phyloP scores from a whole-genome alignment of 176 grass and related monocot genomes.

The Elaeis guineensis region DNA sequence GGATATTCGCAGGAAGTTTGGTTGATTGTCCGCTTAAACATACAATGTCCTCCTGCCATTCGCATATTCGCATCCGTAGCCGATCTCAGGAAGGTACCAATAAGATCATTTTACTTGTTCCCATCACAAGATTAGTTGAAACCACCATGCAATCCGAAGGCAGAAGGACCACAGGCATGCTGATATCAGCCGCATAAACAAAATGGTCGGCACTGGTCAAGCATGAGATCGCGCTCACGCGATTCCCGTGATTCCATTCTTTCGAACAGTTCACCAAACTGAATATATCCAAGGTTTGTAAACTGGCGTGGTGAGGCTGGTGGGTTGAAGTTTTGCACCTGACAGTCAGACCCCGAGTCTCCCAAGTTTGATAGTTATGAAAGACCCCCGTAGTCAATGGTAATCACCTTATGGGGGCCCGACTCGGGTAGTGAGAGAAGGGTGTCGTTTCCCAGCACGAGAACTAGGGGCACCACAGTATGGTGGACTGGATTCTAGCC shows the following conservation, averaged over 20 bases:
- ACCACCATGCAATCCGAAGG: constrained; percentile 22
- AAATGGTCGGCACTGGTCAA: constrained; percentile 7
- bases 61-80: constrained; percentile 13
- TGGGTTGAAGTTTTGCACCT: constrained; percentile 23
- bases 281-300: neutral
- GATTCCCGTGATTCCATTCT: neutral
- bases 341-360: constrained; percentile 12
- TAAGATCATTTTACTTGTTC: constrained; percentile 1
- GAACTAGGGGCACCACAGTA: constrained; percentile 29
- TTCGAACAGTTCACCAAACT: constrained; percentile 27
- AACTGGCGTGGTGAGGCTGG: constrained; percentile 17
- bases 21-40: constrained; percentile 4
- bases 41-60: constrained; percentile 25
- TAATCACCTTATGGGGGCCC: constrained; percentile 26
- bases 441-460: constrained; percentile 33
- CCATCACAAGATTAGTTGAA: neutral
- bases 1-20: constrained; percentile 23
- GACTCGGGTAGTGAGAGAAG: constrained; percentile 28
- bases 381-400: constrained; percentile 16
- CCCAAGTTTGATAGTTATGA: constrained; percentile 5
- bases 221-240: constrained; percentile 17
- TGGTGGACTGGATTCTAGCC: neutral
- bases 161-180: constrained; percentile 18
- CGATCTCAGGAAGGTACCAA: constrained; percentile 25
- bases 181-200: neutral